Base-by-base conservation (phyloP, 192 early-diverging fungal genomes). In the Coemansia sp. region DNA sequence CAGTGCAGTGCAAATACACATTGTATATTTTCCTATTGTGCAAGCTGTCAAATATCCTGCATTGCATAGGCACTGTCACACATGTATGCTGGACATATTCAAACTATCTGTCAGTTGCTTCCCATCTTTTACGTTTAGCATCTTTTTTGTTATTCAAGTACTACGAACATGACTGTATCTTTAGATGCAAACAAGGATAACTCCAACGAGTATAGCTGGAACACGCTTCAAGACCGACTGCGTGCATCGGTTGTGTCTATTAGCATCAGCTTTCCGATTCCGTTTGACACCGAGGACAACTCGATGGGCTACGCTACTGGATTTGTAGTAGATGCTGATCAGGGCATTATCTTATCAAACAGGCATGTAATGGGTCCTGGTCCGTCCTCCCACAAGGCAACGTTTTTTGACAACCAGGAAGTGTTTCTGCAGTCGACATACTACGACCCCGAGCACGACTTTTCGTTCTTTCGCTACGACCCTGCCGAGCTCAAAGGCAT, bases 381-480 rank as follows among this genome's bases (percentile, higher is more conserved):
- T 0, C 90, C 90, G 2, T 84, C 85, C 57, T 82, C 84, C 55
- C 87, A 85, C 37, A 84, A 89, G 66, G 89, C 86, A 19, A 77
- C 84, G 0, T 83, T 90, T 57, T 83, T 83, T 52, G 85, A 88
- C 65, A 85, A 88, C 57, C 84, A 89, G 59, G 87, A 89, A 55
- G 85, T 90, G 14, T 82, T 78, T 38, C 60, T 90, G 59, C 78
- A 84, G 26, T 85, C 88, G 2, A 76, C 87, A 48, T 90, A 89
- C 62, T 85, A 87, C 44, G 90, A 92, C 59, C 90, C 90, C 0
- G 77, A 90, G n/a, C 89, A 92, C 63, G 89, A 92, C 66, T 92
- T 91, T 87, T 84, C 89, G 3, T 88, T 93, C 59, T 82, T 91
- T 70, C 82, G 85, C 74, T 93, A 90, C 52, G 83, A 90, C 60